Base-by-base conservation (phyloP, 2,329 filamentous ascomycete genomes). In the Trichoderma sp. region DNA sequence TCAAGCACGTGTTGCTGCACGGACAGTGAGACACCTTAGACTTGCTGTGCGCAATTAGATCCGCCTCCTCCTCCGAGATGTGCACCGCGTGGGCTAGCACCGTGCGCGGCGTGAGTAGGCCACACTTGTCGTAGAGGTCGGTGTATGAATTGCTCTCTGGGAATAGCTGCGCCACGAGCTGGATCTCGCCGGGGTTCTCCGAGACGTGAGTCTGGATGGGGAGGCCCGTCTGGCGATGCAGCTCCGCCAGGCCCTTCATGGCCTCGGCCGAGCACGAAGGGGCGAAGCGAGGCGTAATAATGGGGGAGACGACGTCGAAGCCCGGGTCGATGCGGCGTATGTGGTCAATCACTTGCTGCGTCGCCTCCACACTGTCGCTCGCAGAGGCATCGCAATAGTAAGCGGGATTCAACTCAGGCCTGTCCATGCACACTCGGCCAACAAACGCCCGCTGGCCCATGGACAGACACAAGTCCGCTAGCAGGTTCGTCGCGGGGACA, bases 391-490 rank as follows among this genome's bases (percentile, higher is more conserved):
- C 96, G 26, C 90, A 87, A 83, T 98, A 98, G 83, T 91, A 93
- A 1, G 88, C 86, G 0, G 95, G 95, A 47, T 90, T 91, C 5
- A 92, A 81, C 0, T 82, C 80, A 0, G 81, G 80, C 34, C 87
- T 87, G 80, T 98, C 94, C 96, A 99, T 98, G 84, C 95, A 98
- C n/a, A 97, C 93, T 53, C 96, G 88, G 36, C 96, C 96, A 53
- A 99, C 88, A 74, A 98, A 93, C 7, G 96, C 96, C 68, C 96
- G 87, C 82, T 99, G 96, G 58, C 96, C 96, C 30, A 88, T 84
- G 0, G 83, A 79, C n/a, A 93, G 85, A 78, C 95, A 98, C 20
- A 98, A 88, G 74, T 93, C 90, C 0, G 95, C 93, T 6, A 99
- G 90, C 8, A 97, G 87, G 79, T 97, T 98, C n/a, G 96, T 99